Conservation (phyloP, 371 early-diverging fungal genomes). For the Gilbertella persicaria region DNA sequence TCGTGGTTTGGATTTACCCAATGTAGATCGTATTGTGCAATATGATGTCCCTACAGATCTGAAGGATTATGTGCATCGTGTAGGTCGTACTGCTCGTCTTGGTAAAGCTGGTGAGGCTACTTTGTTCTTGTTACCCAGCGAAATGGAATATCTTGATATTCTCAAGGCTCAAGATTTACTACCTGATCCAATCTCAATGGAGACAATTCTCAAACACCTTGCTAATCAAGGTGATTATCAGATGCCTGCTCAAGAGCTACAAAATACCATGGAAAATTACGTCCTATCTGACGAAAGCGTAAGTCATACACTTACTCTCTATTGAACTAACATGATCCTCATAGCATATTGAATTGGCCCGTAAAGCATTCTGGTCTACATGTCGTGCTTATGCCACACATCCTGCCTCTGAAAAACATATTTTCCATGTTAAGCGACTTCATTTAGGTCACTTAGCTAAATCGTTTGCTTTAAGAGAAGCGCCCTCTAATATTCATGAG, state of each 20-base stretch:
- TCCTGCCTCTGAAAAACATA: conserved; percentile 72
- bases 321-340: neutral
- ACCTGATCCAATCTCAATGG: conserved; percentile 53
- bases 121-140: conserved; percentile 86
- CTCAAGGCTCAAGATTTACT: conserved; percentile 70
- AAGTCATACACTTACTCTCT: conserved; percentile 16
- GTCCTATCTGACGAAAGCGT: conserved; percentile 55
- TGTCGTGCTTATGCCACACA: conserved; percentile 96
- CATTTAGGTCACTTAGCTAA: conserved; percentile 97
- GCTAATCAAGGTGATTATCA: conserved; percentile 52
- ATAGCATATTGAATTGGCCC: conserved; percentile 68
- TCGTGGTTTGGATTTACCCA: conserved; percentile 96
- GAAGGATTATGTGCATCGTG: conserved; percentile 96
- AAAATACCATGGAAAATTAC: conserved; percentile 68
- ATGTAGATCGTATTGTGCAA: conserved; percentile 92
- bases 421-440: conserved; percentile 91
- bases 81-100: conserved; percentile 98
- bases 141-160: conserved; percentile 79
- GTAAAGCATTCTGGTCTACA: conserved; percentile 83
- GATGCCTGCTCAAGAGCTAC: conserved; percentile 62
- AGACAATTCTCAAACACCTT: conserved; percentile 49
- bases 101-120: conserved; percentile 85
- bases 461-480: conserved; percentile 90
- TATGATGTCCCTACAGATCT: conserved; percentile 96
- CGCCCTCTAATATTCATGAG: conserved; percentile 69